phyloP scores from a whole-genome alignment of 805 yeast species.

The baker's yeast (Saccharomyces cerevisiae) region DNA sequence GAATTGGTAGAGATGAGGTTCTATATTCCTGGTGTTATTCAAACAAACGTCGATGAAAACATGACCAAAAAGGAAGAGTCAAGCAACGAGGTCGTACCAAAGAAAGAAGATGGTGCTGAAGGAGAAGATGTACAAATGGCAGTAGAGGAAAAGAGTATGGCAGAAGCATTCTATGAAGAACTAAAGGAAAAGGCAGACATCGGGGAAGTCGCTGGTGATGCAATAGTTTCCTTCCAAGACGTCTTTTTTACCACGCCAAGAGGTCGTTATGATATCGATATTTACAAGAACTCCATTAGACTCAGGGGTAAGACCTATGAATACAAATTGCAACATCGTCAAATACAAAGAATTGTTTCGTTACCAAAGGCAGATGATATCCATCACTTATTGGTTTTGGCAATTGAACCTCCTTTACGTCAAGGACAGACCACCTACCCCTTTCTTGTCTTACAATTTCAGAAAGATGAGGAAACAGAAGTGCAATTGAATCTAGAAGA shows the following conservation, averaged over 20 bases:
- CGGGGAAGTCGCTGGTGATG: slow-evolving; percentile 90
- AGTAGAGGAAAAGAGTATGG: slow-evolving; percentile 47
- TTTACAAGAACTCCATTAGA: slow-evolving; percentile 80
- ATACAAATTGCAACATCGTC: slow-evolving; percentile 85
- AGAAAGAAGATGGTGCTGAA: slow-evolving; percentile 9
- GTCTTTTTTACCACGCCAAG: slow-evolving; percentile 91
- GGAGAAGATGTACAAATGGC: slow-evolving; percentile 10
- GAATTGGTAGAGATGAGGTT: slow-evolving; percentile 92
- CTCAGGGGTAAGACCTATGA: slow-evolving; percentile 96
- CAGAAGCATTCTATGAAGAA: slow-evolving; percentile 80
- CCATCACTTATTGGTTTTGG: slow-evolving; percentile 79
- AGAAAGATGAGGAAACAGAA: slow-evolving; percentile 83
- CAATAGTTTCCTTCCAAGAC: slow-evolving; percentile 87
- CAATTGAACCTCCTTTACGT: slow-evolving; percentile 92
- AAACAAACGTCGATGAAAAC: slow-evolving; percentile 39
- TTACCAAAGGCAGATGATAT: slow-evolving; percentile 91
- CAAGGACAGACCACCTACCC: slow-evolving; percentile 98
- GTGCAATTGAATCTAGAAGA: slow-evolving; percentile 81
- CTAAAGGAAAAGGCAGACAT: slow-evolving; percentile 88
- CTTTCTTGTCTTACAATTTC: slow-evolving; percentile 81
- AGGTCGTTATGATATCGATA: slow-evolving; percentile 95
- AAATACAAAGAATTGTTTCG: slow-evolving; percentile 82
- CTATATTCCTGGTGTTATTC: slow-evolving; percentile 78
- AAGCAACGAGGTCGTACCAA: slow-evolving; percentile 13
- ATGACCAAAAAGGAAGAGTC: slow-evolving; percentile 22